Evolutionary conservation across 2,329 filamentous ascomycete genomes (phyloP).

Genomic region (Venturia oleaginea): DNA sequence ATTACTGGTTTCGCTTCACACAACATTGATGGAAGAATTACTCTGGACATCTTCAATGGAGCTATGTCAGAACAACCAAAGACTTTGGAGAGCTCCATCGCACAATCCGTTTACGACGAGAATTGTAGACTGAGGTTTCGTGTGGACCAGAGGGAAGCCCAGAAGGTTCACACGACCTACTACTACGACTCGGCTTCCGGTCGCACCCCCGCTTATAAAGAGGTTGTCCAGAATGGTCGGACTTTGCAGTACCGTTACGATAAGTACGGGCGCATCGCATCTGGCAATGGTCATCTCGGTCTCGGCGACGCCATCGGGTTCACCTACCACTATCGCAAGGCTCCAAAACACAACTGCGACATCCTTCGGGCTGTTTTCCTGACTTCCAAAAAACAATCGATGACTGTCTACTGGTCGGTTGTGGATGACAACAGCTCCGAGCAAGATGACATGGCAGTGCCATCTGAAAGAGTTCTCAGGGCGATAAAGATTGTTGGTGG

Average conservation of each 20-base stretch:
- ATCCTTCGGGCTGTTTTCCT: not conserved
- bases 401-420: constrained; percentile 5
- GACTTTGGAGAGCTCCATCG: not conserved
- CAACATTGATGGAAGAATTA: constrained; percentile 1
- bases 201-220: not conserved
- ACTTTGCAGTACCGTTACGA: constrained; percentile 2
- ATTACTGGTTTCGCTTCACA: constrained; percentile 5
- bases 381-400: not conserved
- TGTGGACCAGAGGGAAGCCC: not conserved
- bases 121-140: not conserved
- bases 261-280: not conserved
- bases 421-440: constrained; percentile 25
- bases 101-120: not conserved
- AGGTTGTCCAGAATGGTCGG: not conserved
- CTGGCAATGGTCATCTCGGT: not conserved
- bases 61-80: constrained; percentile 5
- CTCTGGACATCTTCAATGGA: constrained; percentile 6
- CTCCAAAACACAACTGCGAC: constrained; percentile 7
- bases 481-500: not conserved
- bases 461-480: not conserved
- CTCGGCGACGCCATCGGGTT: constrained; percentile 18
- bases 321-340: constrained; percentile 7
- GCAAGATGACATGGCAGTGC: constrained; percentile 3
- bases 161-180: not conserved
- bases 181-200: not conserved